phyloP scores from a whole-genome alignment of 768 basidiomycete species.

The Amyloporia xantha region DNA sequence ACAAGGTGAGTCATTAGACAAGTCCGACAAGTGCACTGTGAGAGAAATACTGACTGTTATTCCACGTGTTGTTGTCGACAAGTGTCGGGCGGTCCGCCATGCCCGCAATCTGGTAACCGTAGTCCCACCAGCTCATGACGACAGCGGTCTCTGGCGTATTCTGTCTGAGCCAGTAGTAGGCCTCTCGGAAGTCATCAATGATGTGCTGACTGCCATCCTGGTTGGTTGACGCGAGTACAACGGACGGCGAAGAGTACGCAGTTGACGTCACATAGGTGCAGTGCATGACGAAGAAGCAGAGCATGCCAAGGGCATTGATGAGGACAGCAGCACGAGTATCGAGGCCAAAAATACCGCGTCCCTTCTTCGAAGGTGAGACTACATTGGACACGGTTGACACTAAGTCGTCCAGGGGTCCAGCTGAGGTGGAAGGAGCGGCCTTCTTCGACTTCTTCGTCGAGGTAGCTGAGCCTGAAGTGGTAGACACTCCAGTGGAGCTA shows the following conservation, averaged over 20 bases:
- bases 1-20: not conserved
- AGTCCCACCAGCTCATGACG: constrained; percentile 99
- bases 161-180: constrained; percentile 97
- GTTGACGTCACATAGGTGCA: constrained; percentile 94
- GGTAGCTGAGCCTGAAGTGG: constrained; percentile 14
- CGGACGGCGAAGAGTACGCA: constrained; percentile 97
- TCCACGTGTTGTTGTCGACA: constrained; percentile 99
- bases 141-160: constrained; percentile 91
- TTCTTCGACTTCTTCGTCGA: constrained; percentile 33
- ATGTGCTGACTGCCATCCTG: constrained; percentile 87
- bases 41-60: constrained; percentile 70
- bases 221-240: constrained; percentile 77
- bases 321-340: constrained; percentile 78
- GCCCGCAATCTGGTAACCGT: constrained; percentile 98
- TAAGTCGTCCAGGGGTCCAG: constrained; percentile 33
- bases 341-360: constrained; percentile 69
- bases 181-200: constrained; percentile 99
- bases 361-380: constrained; percentile 24
- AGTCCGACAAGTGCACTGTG: not conserved
- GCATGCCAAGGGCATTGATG: constrained; percentile 66
- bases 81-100: constrained; percentile 96
- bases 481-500: constrained; percentile 11
- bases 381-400: constrained; percentile 34
- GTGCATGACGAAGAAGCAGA: constrained; percentile 89
- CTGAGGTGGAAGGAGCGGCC: constrained; percentile 27